Conservation (phyloP, 2,329 filamentous ascomycete species). For the Ophiostoma ulmi region DNA sequence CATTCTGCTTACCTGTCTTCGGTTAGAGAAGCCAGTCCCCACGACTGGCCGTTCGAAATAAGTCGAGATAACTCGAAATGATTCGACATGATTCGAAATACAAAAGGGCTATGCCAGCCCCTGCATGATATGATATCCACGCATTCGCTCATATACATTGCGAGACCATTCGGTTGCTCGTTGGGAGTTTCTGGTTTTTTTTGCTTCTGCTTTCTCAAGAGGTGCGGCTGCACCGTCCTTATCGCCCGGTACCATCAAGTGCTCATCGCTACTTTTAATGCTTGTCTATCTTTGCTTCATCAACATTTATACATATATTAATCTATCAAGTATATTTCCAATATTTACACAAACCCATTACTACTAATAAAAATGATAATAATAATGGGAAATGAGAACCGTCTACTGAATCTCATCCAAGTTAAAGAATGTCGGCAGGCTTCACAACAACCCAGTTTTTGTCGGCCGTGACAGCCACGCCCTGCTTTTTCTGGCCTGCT, state of each 20-base stretch:
- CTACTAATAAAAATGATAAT: background rate
- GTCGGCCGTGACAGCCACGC: constrained; percentile 3
- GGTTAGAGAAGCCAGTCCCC: constrained; percentile 10
- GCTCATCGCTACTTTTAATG: background rate
- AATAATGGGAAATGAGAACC: background rate
- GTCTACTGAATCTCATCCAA: background rate
- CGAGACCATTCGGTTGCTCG: background rate
- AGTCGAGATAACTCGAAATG: background rate
- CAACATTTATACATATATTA: background rate
- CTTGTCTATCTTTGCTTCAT: too few species aligned
- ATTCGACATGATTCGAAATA: background rate
- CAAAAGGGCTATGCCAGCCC: background rate
- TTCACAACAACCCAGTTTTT: constrained; percentile 14
- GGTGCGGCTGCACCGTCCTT: background rate
- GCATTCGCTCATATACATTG: background rate
- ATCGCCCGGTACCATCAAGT: background rate
- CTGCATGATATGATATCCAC: background rate
- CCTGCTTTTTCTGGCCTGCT: background rate
- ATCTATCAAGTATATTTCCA: background rate
- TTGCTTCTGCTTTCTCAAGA: background rate
- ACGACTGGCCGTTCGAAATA: constrained; percentile 4
- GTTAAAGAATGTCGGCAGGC: constrained; percentile 3
- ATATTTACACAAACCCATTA: too few species aligned
- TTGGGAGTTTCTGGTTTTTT: background rate
- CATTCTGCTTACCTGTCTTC: background rate